Conservation (phyloP, 495 filamentous ascomycete genomes). For the Delitschia confertaspora region DNA sequence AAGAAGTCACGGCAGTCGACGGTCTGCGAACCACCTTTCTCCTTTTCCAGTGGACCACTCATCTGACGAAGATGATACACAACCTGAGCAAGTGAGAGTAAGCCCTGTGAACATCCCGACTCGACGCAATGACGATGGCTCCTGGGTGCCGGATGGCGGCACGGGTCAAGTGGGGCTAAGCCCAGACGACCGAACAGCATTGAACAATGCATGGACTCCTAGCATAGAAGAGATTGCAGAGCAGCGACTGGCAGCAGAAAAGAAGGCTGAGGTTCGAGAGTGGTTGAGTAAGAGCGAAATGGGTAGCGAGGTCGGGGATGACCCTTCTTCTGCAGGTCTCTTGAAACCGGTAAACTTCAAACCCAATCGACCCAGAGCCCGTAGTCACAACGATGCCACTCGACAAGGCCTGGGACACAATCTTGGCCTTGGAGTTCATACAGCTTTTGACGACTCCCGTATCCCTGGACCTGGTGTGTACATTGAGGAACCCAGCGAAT, state of each 20-base stretch:
- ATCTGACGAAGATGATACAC: conserved; percentile 21
- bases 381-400: conserved; percentile 28
- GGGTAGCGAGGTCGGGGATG: conserved; percentile 23
- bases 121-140: conserved; percentile 27
- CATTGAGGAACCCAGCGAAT: conserved; percentile 29
- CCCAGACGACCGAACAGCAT: conserved; percentile 24
- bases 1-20: conserved; percentile 25
- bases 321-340: background rate
- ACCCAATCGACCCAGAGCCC: conserved; percentile 22
- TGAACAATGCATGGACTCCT: conserved; percentile 23
- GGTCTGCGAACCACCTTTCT: conserved; percentile 27
- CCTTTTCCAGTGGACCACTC: conserved; percentile 26
- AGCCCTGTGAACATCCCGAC: conserved; percentile 6
- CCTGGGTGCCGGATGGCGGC: conserved; percentile 17
- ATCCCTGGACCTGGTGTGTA: conserved; percentile 31
- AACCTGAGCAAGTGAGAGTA: conserved; percentile 3
- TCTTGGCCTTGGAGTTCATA: conserved; percentile 16
- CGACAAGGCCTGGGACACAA: conserved; percentile 7
- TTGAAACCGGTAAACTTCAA: conserved; percentile 16
- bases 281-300: conserved; percentile 31
- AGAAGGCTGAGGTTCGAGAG: conserved; percentile 29
- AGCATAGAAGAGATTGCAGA: conserved; percentile 29
- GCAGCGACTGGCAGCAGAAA: conserved; percentile 24
- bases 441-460: conserved; percentile 20
- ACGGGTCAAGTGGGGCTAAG: conserved; percentile 26